phyloP scores from a whole-genome alignment of 345 rosid species.

The Kernera saxatilis region DNA sequence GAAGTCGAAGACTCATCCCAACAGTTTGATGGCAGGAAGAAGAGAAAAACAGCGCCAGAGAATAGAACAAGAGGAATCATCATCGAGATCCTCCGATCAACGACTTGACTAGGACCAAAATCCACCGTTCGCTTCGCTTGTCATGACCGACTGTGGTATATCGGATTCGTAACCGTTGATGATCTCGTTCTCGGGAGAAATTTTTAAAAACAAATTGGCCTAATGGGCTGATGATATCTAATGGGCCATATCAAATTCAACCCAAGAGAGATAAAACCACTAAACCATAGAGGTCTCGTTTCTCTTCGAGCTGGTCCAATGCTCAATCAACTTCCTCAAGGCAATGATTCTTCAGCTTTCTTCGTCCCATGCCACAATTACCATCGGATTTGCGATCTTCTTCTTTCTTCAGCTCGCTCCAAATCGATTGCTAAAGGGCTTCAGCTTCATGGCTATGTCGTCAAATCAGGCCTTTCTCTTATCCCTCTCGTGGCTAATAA shows the following conservation, averaged over 20 bases:
- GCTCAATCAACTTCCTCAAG: neutral
- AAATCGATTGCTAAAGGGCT: slow-evolving; percentile 53
- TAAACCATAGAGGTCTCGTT: neutral
- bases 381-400: slow-evolving; percentile 50
- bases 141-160: too few species aligned
- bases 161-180: too few species aligned
- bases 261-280: neutral
- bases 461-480: slow-evolving; percentile 59
- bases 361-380: slow-evolving; percentile 33
- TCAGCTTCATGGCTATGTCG: slow-evolving; percentile 67
- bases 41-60: too few species aligned
- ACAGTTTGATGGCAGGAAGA: too few species aligned
- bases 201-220: neutral
- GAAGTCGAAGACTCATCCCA: too few species aligned
- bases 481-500: slow-evolving; percentile 71
- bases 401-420: slow-evolving; percentile 51
- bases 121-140: too few species aligned
- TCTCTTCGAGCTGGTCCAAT: neutral
- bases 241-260: neutral
- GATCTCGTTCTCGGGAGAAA: neutral
- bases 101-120: too few species aligned
- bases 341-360: neutral
- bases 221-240: neutral
- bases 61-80: too few species aligned
- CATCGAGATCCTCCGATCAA: too few species aligned